Evolutionary conservation across 805 yeast species (phyloP), one percentile per base, ranked within the genome.

Genomic region (Starmera amethionina): DNA sequence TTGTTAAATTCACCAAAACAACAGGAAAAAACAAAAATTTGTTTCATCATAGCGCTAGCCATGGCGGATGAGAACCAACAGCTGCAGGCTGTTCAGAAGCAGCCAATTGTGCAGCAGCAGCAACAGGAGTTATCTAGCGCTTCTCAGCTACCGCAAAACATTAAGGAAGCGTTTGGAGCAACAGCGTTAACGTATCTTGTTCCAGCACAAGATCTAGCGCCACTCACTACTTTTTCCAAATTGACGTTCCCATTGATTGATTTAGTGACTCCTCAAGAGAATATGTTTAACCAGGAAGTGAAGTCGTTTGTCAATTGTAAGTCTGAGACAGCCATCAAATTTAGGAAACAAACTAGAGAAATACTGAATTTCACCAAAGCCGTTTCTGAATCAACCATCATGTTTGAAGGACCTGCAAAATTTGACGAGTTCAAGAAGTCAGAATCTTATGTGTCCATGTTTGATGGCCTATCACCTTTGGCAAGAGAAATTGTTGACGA

Each of bases 171-270:
- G 16, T 44, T 59, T 12, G 62, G 57, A 5, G 52, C 49, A 12
- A 57, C 61, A 19, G 72, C 73, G 0, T 39, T 68, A 37, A 53
- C 59, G 15, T 65, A 56, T 36, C 45, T 68, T 13, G 49, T 66
- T 3, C 74, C 74, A 2, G 59, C 56, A 2, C 70, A 67, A 39
- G 60, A 56, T 34, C 42, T 35, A 10, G 32, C 31, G 11, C 25
- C 32, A 14, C 15, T 35, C 11, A 28, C 31, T 8, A 28, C 32
- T 8, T 28, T 28, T 28, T 9, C 32, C 9, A 35, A 27, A 12
- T 8, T 35, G 10, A 11, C 13, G 11, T 28, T 35, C 37, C 29
- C 29, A 34, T 12, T 27, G 8, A n/a, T 9, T 22, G 30, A 34
- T 9, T 14, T 27, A 12, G 10, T 15, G 13, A 12, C 10, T 9